Conservation (phyloP, 176 grass and related monocot genomes). For the Paspalum vaginatum region DNA sequence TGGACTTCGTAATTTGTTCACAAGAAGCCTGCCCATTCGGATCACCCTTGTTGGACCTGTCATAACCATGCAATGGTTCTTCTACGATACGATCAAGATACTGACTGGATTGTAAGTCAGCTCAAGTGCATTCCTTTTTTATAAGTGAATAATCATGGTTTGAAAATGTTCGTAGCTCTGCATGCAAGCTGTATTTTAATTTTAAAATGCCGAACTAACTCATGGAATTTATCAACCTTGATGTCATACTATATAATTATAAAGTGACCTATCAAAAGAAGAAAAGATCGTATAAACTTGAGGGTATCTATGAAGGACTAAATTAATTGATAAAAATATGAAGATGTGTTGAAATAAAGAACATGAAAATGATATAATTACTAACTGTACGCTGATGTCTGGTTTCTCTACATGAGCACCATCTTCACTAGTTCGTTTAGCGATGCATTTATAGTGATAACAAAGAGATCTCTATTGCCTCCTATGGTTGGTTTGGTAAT, state of each 20-base stretch:
- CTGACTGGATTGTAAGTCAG: slow-evolving; percentile 86
- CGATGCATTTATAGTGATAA: neutral
- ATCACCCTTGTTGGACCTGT: slow-evolving; percentile 88
- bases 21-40: slow-evolving; percentile 82
- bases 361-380: neutral
- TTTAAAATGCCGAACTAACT: neutral
- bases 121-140: neutral
- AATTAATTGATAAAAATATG: slow-evolving; percentile 7
- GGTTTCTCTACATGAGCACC: neutral
- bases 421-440: neutral
- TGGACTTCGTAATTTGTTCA: slow-evolving; percentile 80
- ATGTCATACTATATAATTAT: neutral
- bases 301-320: neutral
- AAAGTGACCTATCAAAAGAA: neutral
- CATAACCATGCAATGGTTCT: slow-evolving; percentile 97
- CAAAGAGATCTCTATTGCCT: neutral
- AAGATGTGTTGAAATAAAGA: neutral
- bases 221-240: neutral
- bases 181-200: neutral
- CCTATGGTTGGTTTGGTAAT: neutral
- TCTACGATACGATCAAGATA: slow-evolving; percentile 92
- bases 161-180: neutral
- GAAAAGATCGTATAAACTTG: neutral
- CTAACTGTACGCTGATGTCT: neutral
- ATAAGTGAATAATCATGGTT: slow-evolving; percentile 8